Base-by-base conservation (phyloP, 163 green algal species). In the Prototheca wickerhamii region DNA sequence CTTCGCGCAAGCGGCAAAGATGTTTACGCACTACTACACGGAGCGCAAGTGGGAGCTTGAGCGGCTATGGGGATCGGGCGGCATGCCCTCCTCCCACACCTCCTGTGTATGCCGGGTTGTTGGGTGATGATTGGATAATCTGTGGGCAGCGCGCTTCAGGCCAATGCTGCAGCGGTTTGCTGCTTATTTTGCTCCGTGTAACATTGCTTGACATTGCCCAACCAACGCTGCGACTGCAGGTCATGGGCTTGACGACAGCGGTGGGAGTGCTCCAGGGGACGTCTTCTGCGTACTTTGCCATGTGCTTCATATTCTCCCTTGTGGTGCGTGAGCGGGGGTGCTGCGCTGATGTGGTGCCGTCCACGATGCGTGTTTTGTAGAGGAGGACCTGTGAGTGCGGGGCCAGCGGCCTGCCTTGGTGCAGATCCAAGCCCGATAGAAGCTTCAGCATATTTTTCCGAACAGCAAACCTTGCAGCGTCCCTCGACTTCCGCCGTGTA, bases 51-150 rank as follows among this genome's bases (percentile, higher is more conserved):
- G 80, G 77, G 84, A 93, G 58, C 78, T 77, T 50, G 75, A 44
- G 1, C 64, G 75, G 10, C 43, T 89, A 0, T 58, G 87, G 12
- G 75, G 81, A 26, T 84, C 78, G 32, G 89, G 89, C 2, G 90
- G 90, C 37, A 96, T 97, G 91, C 91, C 91, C 0, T 95, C 84
- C 3, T 93, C 81, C 2, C 91, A 97, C 70, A 89, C 87, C 4
- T 49, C 32, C 55, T 44, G 25, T 28, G 46, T 54, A 28, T 10
- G 46, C n/a, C n/a, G n/a, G n/a, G n/a, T n/a, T 54, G 46, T 54
- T 21, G 37, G 15, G 37, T 44, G 37, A 21, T 44, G 10, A 10
- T 44, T 10, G 37, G n/a, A n/a, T n/a, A n/a, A n/a, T n/a, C n/a
- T n/a, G n/a, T n/a, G n/a, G n/a, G n/a, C n/a, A n/a, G n/a, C n/a